Evolutionary conservation across 768 basidiomycete genomes (phyloP), one percentile per base, ranked within the genome.

Genomic region (Cubamyces sp.): DNA sequence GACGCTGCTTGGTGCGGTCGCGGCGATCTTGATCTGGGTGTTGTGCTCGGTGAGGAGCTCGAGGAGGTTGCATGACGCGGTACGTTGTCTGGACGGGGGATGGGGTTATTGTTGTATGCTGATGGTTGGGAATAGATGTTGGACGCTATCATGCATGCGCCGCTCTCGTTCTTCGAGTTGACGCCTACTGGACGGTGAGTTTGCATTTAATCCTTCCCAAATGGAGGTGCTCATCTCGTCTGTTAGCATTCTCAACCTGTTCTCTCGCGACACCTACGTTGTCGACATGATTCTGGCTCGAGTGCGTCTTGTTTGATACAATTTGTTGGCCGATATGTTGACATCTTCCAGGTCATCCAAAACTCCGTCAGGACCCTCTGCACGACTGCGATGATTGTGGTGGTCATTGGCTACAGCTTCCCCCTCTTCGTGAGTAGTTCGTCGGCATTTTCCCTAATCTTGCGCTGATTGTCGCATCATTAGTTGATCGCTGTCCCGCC

Each of bases 261-360:
- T 98, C 75, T 92, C 92, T 3, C 86, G 94, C 2, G 96, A 98
- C 68, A 86, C 84, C 16, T 92, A 91, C 68, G 88, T 90, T 28
- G 84, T 96, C 18, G 95, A 97, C 76, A 88, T 93, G 69, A 77
- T 93, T 9, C 82, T 97, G 21, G 87, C 86, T 5, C 81, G 90
- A 30, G 89, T 78, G 57, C 49, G 60, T 54, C 16, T 14, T 37
- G 16, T 30, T 16, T 51, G 26, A 34, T 46, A 5, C 34, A 1
- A 25, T 15, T 1, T 42, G 34, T 5, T n/a, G 23, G 3, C 2
- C 3, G 54, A 61, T 34, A 30, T 61, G 5, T 39, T 68, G 3
- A 69, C 23, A 49, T 5, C 21, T 7, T 15, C 1, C 28, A 80
- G 79, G 72, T 92, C 19, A 86, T 96, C 45, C 85, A 87, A 71